Evolutionary conservation across 2,329 filamentous ascomycete species (phyloP), one percentile per base, ranked within the genome.

Genomic region (Neopestalotiopsis clavispora): DNA sequence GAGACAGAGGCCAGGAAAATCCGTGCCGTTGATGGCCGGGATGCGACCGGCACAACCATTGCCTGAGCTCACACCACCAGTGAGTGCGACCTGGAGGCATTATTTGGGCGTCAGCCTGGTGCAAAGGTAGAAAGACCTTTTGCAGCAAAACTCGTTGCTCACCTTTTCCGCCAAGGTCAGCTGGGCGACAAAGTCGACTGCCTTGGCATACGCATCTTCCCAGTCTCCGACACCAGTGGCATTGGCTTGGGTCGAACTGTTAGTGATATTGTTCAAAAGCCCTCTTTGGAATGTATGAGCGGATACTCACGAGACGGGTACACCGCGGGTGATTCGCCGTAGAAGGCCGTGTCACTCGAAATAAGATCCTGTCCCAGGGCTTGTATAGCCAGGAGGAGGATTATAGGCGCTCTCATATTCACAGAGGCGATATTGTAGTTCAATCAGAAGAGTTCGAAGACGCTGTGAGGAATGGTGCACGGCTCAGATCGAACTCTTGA

Each of bases 41-140:
- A 83, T 80, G 65, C 77, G 80, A 7, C 85, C 85, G 1, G 80
- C 79, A 72, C 85, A 87, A 34, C 71, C 66, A 64, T 72, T 78
- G 28, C 72, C 57, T 9, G 40, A 58, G 23, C 17, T 23, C 20
- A 42, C 20, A 1, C 65, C 65, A 13, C 65, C 65, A 28, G 65
- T 67, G 10, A 67, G 56, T 14, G 58, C 58, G 34, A 67, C 59
- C 59, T 62, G 23, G 1, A 59, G 6, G 30, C 1, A 14, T 32
- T 6, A 23, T 17, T 30, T 23, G 28, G 23, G 2, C 30, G 6
- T 59, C n/a, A 59, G 2, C 57, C n/a, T 7, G 34, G 34, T 10
- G 9, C 30, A 30, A 34, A 10, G 57, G 23, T 23, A 6, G 23
- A 30, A 12, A 30, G 6, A 32, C 5, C 13, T 34, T n/a, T 9